Base-by-base conservation (phyloP, 2,329 filamentous ascomycete genomes). In the Fusarium azukiicola region DNA sequence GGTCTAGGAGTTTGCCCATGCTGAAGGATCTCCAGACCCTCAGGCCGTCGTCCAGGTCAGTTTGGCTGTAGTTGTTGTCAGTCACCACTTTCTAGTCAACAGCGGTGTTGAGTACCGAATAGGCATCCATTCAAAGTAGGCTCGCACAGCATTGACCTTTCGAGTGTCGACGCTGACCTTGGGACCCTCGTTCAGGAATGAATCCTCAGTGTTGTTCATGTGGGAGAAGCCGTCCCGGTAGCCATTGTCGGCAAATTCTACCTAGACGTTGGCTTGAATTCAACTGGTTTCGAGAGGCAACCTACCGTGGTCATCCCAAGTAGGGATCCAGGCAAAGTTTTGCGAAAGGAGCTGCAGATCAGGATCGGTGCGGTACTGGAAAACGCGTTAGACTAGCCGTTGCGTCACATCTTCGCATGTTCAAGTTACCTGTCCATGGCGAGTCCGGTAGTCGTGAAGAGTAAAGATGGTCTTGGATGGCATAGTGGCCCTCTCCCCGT, bases 81-180 rank as follows among this genome's bases (percentile, higher is more conserved):
- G 10, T 32, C 27, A 32, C 27, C 27, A 32, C 27, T 32, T 32
- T 32, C 27, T 32, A 32, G 27, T 32, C 27, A 32, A 32, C 27
- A 32, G 27, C 27, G 27, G 27, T 32, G 27, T 40, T 4, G 0
- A n/a, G 46, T 95, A 93, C 19, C 88, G 87, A 42, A 85, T 82
- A 1, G 82, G 82, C 81, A 84, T 84, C 92, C 93, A 94, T 83
- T 95, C 94, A 74, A 95, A 95, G 81, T 95, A 95, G 2, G 94
- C 94, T 49, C 95, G 90, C 4, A 96, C 94, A 3, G 94, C 95
- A 69, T 96, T 95, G 89, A 95, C 93, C 88, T 96, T 96, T 77
- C 94, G 91, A 83, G 95, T 93, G 79, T 96, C 94, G n/a, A 96
- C 92, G 44, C 90, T 92, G n/a, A 96, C 71, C 6, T 64, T 66